Conservation (phyloP, 2,329 filamentous ascomycete species). For the Aspergillus neoniger region DNA sequence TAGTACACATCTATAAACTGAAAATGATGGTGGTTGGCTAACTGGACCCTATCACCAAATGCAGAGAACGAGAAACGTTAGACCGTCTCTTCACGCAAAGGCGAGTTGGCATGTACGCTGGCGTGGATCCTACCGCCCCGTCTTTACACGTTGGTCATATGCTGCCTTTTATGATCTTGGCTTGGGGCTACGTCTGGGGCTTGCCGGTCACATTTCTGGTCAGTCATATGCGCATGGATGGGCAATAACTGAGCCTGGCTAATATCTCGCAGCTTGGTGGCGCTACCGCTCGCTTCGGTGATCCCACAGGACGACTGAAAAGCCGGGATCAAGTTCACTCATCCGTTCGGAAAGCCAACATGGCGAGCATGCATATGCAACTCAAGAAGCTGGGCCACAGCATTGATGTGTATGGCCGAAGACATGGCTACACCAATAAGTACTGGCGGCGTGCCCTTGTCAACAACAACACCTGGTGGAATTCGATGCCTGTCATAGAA, state of each 20-base stretch:
- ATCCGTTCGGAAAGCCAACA: constrained; percentile 47
- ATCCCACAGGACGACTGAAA: constrained; percentile 48
- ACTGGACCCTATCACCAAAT: background rate
- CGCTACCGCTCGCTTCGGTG: constrained; percentile 49
- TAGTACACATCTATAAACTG: background rate
- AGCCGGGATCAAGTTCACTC: constrained; percentile 41
- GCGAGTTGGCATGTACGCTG: constrained; percentile 50
- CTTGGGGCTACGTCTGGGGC: constrained; percentile 53
- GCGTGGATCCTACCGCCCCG: constrained; percentile 53
- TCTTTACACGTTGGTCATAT: constrained; percentile 55
- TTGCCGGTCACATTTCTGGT: constrained; percentile 49
- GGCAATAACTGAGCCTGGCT: constrained; percentile 10
- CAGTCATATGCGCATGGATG: constrained; percentile 19
- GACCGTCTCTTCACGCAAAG: constrained; percentile 49
- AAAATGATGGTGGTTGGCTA: constrained; percentile 9
- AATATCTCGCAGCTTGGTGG: constrained; percentile 46
- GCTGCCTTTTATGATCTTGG: constrained; percentile 53
- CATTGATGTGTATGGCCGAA: constrained; percentile 65
- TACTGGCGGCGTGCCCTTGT: constrained; percentile 64
- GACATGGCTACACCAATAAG: constrained; percentile 64
- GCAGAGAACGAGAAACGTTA: constrained; percentile 46
- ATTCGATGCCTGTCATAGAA: constrained; percentile 69
- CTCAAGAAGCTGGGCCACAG: constrained; percentile 69
- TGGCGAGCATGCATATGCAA: constrained; percentile 52
- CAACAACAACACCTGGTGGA: constrained; percentile 86